These are phyloP conservation scores for Chaetomiaceae sp. DNA, from an alignment of 2,329 filamentous ascomycete genomes.

Conservation along the genomic window DNA sequence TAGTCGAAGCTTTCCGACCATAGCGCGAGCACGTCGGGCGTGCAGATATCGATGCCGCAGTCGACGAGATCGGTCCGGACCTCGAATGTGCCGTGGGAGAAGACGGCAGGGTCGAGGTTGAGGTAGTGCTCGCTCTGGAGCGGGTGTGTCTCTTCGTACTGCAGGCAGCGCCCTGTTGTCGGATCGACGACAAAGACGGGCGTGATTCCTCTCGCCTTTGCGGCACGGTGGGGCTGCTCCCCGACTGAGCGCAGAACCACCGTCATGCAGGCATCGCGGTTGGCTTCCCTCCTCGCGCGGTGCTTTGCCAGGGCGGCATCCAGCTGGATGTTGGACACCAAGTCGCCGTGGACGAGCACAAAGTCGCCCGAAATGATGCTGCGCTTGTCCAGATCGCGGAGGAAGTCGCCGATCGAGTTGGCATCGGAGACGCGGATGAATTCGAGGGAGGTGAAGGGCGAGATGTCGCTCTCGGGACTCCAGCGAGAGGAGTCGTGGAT, in stretches of 20 bases:
- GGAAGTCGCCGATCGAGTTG: constrained; percentile 84
- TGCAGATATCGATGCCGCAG: constrained; percentile 94
- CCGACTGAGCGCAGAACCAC: constrained; percentile 81
- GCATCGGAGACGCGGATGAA: constrained; percentile 82
- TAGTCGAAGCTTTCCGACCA: constrained; percentile 97
- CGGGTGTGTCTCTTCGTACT: constrained; percentile 87
- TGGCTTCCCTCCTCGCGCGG: constrained; percentile 70
- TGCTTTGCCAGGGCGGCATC: constrained; percentile 74
- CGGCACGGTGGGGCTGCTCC: constrained; percentile 62
- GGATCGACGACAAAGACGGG: constrained; percentile 86
- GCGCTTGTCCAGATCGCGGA: constrained; percentile 86
- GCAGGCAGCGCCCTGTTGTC: constrained; percentile 72
- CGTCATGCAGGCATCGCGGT: constrained; percentile 97
- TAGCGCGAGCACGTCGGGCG: constrained; percentile 85
- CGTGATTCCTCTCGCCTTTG: constrained; percentile 65
- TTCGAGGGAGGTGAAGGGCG: constrained; percentile 72
- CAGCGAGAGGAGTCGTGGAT: constrained; percentile 69
- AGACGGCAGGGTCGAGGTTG: constrained; percentile 72
- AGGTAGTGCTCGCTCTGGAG: constrained; percentile 60
- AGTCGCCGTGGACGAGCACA: constrained; percentile 84
- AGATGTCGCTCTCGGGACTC: constrained; percentile 52
- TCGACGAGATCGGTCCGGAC: constrained; percentile 86
- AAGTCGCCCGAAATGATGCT: constrained; percentile 86
- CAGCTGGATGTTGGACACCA: constrained; percentile 86
- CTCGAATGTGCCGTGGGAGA: constrained; percentile 70